Percentiles rank a stretch among this genome's conserved stretches.
phyloP scores from a whole-genome alignment of 1,139 yeast species.

The Geotrichum armillariae region DNA sequence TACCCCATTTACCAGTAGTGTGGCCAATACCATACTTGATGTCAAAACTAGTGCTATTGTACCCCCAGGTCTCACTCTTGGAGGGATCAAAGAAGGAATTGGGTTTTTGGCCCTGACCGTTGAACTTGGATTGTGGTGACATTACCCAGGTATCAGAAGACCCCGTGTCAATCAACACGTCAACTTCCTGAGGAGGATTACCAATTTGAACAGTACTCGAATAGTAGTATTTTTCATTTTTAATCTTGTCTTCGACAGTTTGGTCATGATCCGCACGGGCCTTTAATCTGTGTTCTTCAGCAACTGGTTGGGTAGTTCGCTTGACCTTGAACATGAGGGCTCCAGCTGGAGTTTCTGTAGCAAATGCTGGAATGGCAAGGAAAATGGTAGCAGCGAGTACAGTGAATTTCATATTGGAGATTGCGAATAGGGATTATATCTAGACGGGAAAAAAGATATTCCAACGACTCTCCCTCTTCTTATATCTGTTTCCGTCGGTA shows the following conservation, averaged over 20 bases:
- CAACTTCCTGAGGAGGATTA: slow-evolving; percentile 39
- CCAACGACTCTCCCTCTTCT: no score
- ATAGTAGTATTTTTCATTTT: slow-evolving; percentile 40
- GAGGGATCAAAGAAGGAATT: slow-evolving; percentile 46
- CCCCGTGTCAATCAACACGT: slow-evolving; percentile 45
- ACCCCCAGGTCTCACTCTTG: slow-evolving; percentile 47
- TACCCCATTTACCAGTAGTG: slow-evolving; percentile 62
- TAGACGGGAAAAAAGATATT: no score
- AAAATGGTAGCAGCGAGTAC: slow-evolving; percentile 17
- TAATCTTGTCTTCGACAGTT: slow-evolving; percentile 33
- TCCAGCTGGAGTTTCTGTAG: slow-evolving; percentile 28
- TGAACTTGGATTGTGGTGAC: slow-evolving; percentile 34
- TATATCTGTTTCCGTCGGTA: not conserved
- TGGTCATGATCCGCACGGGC: slow-evolving; percentile 25
- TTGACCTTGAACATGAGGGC: slow-evolving; percentile 30
- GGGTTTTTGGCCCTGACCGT: slow-evolving; percentile 27
- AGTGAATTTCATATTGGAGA: slow-evolving; percentile 16
- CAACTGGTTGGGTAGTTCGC: slow-evolving; percentile 27
- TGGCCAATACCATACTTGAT: slow-evolving; percentile 63
- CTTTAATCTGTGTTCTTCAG: slow-evolving; percentile 22
- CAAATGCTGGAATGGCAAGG: slow-evolving; percentile 17
- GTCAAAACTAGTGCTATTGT: slow-evolving; percentile 47
- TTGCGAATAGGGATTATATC: not conserved
- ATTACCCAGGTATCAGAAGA: slow-evolving; percentile 40
- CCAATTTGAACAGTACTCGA: slow-evolving; percentile 40